Percentiles rank a stretch among this genome's conserved stretches.
These are phyloP conservation scores for Myxozyma geophila DNA, from an alignment of 805 yeast genomes.

Conservation along the genomic window DNA sequence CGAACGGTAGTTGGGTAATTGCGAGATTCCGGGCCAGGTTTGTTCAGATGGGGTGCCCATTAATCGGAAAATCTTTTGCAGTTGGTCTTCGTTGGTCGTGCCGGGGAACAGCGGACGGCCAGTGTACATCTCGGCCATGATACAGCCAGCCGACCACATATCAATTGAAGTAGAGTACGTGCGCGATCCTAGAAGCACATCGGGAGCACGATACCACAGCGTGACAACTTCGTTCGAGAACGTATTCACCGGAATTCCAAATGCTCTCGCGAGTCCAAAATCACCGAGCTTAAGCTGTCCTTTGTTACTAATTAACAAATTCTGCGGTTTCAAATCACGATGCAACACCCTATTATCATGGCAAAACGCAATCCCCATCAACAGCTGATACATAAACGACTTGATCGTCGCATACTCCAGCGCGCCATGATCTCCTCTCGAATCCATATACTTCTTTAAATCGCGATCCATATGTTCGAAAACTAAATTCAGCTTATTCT, in stretches of 20 bases:
- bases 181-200: slow-evolving; percentile 90
- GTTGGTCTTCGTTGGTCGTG: slow-evolving; percentile 92
- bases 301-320: slow-evolving; percentile 80
- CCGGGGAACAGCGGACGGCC: slow-evolving; percentile 98
- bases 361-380: slow-evolving; percentile 86
- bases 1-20: slow-evolving; percentile 81
- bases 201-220: slow-evolving; percentile 97
- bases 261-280: slow-evolving; percentile 96
- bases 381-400: slow-evolving; percentile 91
- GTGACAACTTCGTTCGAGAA: slow-evolving; percentile 98
- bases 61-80: slow-evolving; percentile 84
- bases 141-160: slow-evolving; percentile 99
- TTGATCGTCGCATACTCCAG: slow-evolving; percentile 75
- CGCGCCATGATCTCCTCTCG: slow-evolving; percentile 75
- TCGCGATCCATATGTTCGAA: slow-evolving; percentile 94
- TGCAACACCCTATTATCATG: slow-evolving; percentile 82
- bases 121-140: slow-evolving; percentile 96
- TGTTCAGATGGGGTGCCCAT: slow-evolving; percentile 97
- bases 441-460: slow-evolving; percentile 91
- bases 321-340: slow-evolving; percentile 91
- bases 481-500: slow-evolving; percentile 90
- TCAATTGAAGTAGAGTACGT: slow-evolving; percentile 96
- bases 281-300: slow-evolving; percentile 95
- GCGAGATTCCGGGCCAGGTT: slow-evolving; percentile 95
- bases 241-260: slow-evolving; percentile 97